phyloP scores from a whole-genome alignment of 495 filamentous ascomycete genomes.

The Evernia prunastri region DNA sequence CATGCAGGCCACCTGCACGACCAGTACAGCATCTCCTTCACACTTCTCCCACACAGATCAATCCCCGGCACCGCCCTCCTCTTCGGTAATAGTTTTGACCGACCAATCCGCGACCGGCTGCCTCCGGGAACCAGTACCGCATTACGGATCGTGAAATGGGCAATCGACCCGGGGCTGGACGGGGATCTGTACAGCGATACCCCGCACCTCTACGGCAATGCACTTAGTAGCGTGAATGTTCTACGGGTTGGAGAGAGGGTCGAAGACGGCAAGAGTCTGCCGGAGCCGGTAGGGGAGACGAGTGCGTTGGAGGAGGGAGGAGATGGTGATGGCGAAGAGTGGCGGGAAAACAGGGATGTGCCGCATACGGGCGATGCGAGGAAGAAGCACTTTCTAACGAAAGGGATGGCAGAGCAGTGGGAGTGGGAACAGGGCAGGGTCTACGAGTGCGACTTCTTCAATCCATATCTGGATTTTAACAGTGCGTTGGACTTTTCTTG shows the following conservation, averaged over 20 bases:
- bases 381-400: slow-evolving; percentile 58
- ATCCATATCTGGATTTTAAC: slow-evolving; percentile 83
- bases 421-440: slow-evolving; percentile 52
- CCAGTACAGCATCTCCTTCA: slow-evolving; percentile 74
- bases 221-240: slow-evolving; percentile 64
- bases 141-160: slow-evolving; percentile 75
- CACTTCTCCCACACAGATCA: slow-evolving; percentile 59
- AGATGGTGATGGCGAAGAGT: slow-evolving; percentile 49
- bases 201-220: slow-evolving; percentile 77
- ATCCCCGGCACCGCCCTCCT: slow-evolving; percentile 69
- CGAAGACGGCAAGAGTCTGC: slow-evolving; percentile 26
- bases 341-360: slow-evolving; percentile 41
- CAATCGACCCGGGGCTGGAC: slow-evolving; percentile 79
- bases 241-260: slow-evolving; percentile 57
- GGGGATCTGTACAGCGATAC: slow-evolving; percentile 80
- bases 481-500: slow-evolving; percentile 34
- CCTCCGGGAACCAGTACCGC: slow-evolving; percentile 79
- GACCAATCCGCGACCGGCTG: slow-evolving; percentile 75
- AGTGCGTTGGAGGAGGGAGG: slow-evolving; percentile 63
- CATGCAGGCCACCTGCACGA: slow-evolving; percentile 61
- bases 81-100: slow-evolving; percentile 90
- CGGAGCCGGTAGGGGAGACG: slow-evolving; percentile 29
- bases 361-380: slow-evolving; percentile 50
- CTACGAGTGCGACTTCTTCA: slow-evolving; percentile 81
- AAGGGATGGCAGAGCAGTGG: slow-evolving; percentile 41